Evolutionary conservation across 176 grass and related monocot genomes (phyloP).

Genomic region (Bolboschoenus planiculmis): DNA sequence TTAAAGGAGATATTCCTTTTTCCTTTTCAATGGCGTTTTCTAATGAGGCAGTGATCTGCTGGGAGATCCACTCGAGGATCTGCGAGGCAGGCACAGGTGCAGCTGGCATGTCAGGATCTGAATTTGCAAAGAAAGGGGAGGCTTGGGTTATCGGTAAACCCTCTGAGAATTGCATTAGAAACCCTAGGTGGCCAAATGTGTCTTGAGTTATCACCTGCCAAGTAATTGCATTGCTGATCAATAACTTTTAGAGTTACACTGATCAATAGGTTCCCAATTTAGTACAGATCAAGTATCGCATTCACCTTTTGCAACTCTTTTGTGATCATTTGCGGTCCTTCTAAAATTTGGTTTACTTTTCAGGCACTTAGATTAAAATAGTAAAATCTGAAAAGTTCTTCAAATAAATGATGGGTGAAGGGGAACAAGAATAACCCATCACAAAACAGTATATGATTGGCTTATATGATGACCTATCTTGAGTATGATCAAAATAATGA

Average conservation of each 20-base stretch:
- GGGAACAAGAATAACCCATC: neutral
- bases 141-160: slow-evolving; percentile 67
- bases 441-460: neutral
- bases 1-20: slow-evolving; percentile 29
- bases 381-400: neutral
- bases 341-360: neutral
- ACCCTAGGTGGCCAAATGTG: slow-evolving; percentile 89
- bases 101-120: slow-evolving; percentile 96
- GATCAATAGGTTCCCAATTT: neutral
- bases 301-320: neutral
- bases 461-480: neutral
- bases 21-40: slow-evolving; percentile 64
- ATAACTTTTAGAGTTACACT: neutral
- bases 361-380: neutral
- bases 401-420: neutral
- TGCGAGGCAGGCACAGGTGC: slow-evolving; percentile 64
- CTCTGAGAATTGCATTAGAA: slow-evolving; percentile 77
- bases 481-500: neutral
- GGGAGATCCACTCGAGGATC: slow-evolving; percentile 81
- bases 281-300: neutral
- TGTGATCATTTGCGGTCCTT: neutral
- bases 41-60: slow-evolving; percentile 63
- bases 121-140: slow-evolving; percentile 88
- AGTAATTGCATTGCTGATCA: slow-evolving; percentile 10
- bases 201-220: slow-evolving; percentile 78